These are phyloP conservation scores for Cutaneotrichosporon curvatum DNA, from an alignment of 1,284 basidiomycete genomes.

Conservation along the genomic window DNA sequence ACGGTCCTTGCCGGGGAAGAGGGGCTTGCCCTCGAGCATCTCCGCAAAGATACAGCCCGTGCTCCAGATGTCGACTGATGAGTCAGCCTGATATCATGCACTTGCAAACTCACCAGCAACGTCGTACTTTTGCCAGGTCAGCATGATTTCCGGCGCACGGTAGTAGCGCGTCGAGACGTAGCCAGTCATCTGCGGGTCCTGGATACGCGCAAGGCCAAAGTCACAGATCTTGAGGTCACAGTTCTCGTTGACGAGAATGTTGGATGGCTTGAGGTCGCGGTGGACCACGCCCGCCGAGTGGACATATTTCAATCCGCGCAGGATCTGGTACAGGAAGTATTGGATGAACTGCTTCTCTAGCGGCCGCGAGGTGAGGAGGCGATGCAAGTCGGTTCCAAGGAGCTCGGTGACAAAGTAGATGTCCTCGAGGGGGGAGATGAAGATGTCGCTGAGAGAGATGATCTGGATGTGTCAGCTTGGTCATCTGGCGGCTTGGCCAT, in stretches of 20 bases:
- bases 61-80: conserved; percentile 88
- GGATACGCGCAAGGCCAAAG: conserved; percentile 87
- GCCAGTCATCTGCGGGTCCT: conserved; percentile 98
- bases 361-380: conserved; percentile 88
- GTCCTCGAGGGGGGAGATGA: conserved; percentile 97
- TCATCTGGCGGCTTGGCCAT: background rate
- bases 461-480: conserved; percentile 55
- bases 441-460: conserved; percentile 96
- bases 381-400: conserved; percentile 94
- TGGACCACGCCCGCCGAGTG: conserved; percentile 99
- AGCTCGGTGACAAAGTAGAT: conserved; percentile 99
- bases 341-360: conserved; percentile 99
- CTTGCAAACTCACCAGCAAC: conserved; percentile 58
- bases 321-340: conserved; percentile 98
- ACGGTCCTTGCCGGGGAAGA: conserved; percentile 97
- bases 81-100: background rate
- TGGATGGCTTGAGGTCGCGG: conserved; percentile 98
- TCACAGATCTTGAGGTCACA: conserved; percentile 99
- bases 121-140: conserved; percentile 99
- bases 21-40: conserved; percentile 97
- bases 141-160: conserved; percentile 98
- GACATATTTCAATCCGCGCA: conserved; percentile 97
- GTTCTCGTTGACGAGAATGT: conserved; percentile 99
- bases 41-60: conserved; percentile 99
- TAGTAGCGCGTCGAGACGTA: conserved; percentile 99